A percentile compares a stretch with the other conserved stretches of the same genome.
Evolutionary conservation across 108 stramenopile species (phyloP).

Genomic region (Fragilaria radians): DNA sequence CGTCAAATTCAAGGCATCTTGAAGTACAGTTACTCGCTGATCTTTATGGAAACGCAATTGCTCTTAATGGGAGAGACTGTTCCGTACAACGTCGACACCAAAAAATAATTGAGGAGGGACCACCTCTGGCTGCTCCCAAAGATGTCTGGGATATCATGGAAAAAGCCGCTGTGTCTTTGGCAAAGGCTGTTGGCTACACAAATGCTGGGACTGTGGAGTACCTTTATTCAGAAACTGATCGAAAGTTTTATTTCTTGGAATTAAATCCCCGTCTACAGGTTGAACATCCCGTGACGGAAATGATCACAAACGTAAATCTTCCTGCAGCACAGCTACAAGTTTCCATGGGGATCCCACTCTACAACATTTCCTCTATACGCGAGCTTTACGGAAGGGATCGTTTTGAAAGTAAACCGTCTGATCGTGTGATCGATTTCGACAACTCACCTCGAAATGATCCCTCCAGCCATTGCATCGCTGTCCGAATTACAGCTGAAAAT

Average conservation of each 20-base stretch:
- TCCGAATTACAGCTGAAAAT: slow-evolving; percentile 99
- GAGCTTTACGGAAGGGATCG: slow-evolving; percentile 85
- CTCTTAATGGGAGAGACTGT: slow-evolving; percentile 99
- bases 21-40: slow-evolving; percentile 98
- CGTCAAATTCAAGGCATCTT: slow-evolving; percentile 86
- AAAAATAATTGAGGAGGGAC: slow-evolving; percentile 99
- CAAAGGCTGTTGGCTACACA: slow-evolving; percentile 96
- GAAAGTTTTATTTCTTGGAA: slow-evolving; percentile 97
- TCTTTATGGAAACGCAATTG: slow-evolving; percentile 95
- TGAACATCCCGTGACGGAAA: slow-evolving; percentile 99
- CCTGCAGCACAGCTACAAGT: slow-evolving; percentile 98
- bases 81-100: slow-evolving; percentile 98
- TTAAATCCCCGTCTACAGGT: slow-evolving; percentile 98
- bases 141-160: slow-evolving; percentile 96
- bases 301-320: slow-evolving; percentile 95
- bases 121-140: slow-evolving; percentile 89
- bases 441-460: slow-evolving; percentile 46
- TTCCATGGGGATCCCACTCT: slow-evolving; percentile 97
- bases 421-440: slow-evolving; percentile 71
- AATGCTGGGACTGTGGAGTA: slow-evolving; percentile 99
- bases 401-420: slow-evolving; percentile 66
- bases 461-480: slow-evolving; percentile 94
- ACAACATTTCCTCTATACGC: slow-evolving; percentile 96
- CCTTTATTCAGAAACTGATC: slow-evolving; percentile 85
- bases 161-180: slow-evolving; percentile 91